phyloP scores from a whole-genome alignment of 176 grass and related monocot genomes.

The Phoenix dactylifera region DNA sequence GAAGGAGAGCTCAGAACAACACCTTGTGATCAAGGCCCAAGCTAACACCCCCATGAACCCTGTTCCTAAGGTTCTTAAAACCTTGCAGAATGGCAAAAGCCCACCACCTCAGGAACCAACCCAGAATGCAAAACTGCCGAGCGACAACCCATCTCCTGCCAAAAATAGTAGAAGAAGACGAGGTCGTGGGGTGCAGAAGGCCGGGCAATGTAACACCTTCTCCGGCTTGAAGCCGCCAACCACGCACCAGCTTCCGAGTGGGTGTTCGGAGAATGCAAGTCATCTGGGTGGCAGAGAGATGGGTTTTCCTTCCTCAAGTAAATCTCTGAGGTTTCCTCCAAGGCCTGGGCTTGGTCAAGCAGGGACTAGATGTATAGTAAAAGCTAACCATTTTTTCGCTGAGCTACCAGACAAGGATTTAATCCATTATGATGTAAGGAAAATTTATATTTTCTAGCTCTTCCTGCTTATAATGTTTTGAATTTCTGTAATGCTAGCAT shows the following conservation, averaged over 20 bases:
- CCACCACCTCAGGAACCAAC: neutral
- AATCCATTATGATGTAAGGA: too few species aligned
- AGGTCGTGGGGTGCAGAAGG: neutral
- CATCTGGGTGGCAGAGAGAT: neutral
- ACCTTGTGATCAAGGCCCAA: conserved; percentile 6
- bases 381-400: too few species aligned
- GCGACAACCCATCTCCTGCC: neutral
- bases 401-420: too few species aligned
- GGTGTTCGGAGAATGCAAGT: neutral
- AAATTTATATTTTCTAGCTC: too few species aligned
- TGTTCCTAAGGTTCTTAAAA: neutral
- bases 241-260: neutral
- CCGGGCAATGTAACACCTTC: neutral
- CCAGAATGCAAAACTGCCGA: neutral
- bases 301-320: neutral
- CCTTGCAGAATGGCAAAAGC: neutral
- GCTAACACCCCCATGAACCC: neutral
- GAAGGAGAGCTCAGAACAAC: conserved; percentile 5
- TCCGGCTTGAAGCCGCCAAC: neutral
- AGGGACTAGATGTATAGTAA: conserved; percentile 10
- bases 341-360: conserved; percentile 13
- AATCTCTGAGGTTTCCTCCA: conserved; percentile 3
- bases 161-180: neutral
- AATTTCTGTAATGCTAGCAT: too few species aligned
- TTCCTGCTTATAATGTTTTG: too few species aligned